Base-by-base conservation (phyloP, 2,329 filamentous ascomycete genomes). In the Aspergillus brunneoviolaceus region DNA sequence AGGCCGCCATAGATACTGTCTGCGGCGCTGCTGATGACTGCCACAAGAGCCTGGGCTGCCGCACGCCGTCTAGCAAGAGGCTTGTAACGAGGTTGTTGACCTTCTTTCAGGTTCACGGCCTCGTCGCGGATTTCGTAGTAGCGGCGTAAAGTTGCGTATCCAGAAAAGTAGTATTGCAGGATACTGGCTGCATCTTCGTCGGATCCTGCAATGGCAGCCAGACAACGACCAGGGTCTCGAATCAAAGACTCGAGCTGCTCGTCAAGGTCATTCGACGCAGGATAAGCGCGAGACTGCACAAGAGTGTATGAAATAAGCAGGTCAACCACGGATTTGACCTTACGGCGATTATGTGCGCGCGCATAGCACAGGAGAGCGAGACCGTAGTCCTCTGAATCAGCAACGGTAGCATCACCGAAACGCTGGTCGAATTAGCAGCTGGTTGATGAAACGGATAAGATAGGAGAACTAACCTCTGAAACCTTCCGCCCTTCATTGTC, bases 1-100 rank as follows among this genome's bases (percentile, higher is more conserved):
- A 97, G 81, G 1, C 94, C 94, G 58, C 94, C 94, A 59, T 91
- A 90, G 68, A 98, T 96, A 72, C 91, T 94, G 74, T 96, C 92
- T 59, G 91, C 89, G 2, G 94, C 89, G 71, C 90, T 95, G 57
- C 88, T 86, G 67, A 97, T 90, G 60, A 96, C 89, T n/a, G 91
- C 89, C 49, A 91, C 82, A 53, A 98, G 81, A 1, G 91, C 89
- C 49, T 85, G 82, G 0, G 89, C 90, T 5, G 93, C 87, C 65
- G 89, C 86, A 57, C 86, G 85, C 65, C 87, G 89, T 21, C 88
- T 81, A 12, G 84, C 81, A 23, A 87, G 77, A 0, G 87, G 83
- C 60, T 80, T 76, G 61, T 83, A 76, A 23, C 72, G 76, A 5
- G 80, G 76, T 52, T 76, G 79, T 57, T 75, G 67, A 29, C 73